phyloP scores from a whole-genome alignment of 1,139 yeast species.

The Diutina pseudorugosa region DNA sequence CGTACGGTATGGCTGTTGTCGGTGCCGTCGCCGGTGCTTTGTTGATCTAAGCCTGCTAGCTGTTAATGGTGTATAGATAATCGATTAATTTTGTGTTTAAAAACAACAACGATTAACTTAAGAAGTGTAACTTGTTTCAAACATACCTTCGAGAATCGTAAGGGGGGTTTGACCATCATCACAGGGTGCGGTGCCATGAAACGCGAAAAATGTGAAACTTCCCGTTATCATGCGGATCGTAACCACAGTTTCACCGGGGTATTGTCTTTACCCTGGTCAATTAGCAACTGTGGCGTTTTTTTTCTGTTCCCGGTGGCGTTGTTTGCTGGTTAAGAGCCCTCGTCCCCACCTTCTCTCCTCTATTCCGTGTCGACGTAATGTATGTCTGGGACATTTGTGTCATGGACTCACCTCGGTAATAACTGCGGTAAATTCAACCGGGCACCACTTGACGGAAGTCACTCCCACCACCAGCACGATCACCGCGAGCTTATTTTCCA shows the following conservation, averaged over 20 bases:
- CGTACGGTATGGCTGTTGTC: constrained; percentile 1
- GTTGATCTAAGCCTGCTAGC: neutral
- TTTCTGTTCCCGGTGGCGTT: neutral
- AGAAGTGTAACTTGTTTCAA: too few species aligned
- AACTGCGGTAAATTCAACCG: neutral
- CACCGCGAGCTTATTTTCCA: neutral
- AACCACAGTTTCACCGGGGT: neutral
- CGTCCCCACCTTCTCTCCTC: too few species aligned
- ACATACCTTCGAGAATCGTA: too few species aligned
- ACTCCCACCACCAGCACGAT: neutral
- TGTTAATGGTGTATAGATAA: neutral
- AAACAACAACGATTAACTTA: too few species aligned
- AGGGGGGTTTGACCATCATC: neutral
- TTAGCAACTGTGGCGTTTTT: neutral
- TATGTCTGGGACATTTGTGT: too few species aligned
- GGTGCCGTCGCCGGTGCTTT: constrained; percentile 4
- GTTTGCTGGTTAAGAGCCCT: neutral
- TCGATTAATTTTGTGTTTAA: neutral
- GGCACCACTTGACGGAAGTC: neutral
- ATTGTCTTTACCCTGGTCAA: neutral
- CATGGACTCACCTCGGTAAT: neutral
- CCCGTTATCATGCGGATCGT: neutral
- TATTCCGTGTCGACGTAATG: neutral
- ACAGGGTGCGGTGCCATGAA: neutral
- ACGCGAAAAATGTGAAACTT: neutral